Percentiles rank a stretch among this genome's conserved stretches.
Conservation (phyloP, 345 rosid species). For the Gossypium mustelinum region DNA sequence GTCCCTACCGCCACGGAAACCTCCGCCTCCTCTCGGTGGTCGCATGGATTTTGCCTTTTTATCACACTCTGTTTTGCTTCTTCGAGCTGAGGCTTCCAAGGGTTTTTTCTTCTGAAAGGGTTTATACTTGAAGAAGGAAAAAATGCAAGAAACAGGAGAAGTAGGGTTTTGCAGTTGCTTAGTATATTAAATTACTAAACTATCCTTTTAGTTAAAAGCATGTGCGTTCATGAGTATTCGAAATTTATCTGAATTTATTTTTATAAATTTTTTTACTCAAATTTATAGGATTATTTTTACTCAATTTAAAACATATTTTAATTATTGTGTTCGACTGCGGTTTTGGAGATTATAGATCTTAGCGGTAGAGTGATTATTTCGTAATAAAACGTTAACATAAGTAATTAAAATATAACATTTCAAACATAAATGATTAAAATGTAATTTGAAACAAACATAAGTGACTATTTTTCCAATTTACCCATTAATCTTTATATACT, state of each 20-base stretch:
- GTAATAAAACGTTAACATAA: accelerated
- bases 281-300: too few species aligned
- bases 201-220: constrained; percentile 10
- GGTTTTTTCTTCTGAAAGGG: constrained; percentile 21
- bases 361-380: accelerated
- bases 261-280: too few species aligned
- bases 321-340: accelerated
- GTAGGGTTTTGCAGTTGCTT: constrained; percentile 29
- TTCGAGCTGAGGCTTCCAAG: not conserved
- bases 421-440: too few species aligned
- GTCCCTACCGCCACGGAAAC: constrained; percentile 46
- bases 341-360: accelerated
- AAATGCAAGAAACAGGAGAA: not conserved
- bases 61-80: not conserved
- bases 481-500: too few species aligned
- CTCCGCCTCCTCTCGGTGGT: constrained; percentile 65
- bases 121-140: not conserved
- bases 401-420: too few species aligned
- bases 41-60: constrained; percentile 32
- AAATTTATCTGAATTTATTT: too few species aligned
- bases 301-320: too few species aligned
- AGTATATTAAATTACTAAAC: constrained; percentile 9
- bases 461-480: accelerated
- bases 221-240: too few species aligned
- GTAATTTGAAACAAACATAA: accelerated